Evolutionary conservation across 345 rosid species (phyloP).

Genomic region (Syzygium jambos): DNA sequence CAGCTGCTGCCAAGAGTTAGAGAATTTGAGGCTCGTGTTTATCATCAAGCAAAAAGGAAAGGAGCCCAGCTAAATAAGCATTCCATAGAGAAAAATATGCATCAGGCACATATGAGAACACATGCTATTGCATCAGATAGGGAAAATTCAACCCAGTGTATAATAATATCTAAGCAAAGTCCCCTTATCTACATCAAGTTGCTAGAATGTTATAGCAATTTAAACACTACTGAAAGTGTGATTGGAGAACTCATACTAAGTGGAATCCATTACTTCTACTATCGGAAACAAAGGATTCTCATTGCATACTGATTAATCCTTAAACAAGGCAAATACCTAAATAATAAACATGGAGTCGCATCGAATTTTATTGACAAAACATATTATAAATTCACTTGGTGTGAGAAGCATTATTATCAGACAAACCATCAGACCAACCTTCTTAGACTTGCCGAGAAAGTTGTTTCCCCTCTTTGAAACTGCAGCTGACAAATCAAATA

Average conservation of each 20-base stretch:
- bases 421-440: neutral
- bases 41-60: neutral
- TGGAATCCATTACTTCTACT: neutral
- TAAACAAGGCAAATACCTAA: neutral
- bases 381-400: neutral
- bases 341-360: neutral
- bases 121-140: neutral
- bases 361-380: neutral
- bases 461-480: slow-evolving; percentile 4
- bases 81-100: neutral
- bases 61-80: neutral
- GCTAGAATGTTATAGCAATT: neutral
- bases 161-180: neutral
- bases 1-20: neutral
- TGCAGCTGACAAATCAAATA: slow-evolving; percentile 21
- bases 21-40: neutral
- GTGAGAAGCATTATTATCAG: neutral
- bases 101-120: neutral
- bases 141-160: neutral
- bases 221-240: neutral
- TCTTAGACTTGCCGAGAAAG: slow-evolving; percentile 1
- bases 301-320: neutral
- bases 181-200: neutral
- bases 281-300: neutral
- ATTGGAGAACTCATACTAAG: neutral